These are phyloP conservation scores for Lecanicillium sp. DNA, from an alignment of 2,329 filamentous ascomycete species.

Conservation along the genomic window DNA sequence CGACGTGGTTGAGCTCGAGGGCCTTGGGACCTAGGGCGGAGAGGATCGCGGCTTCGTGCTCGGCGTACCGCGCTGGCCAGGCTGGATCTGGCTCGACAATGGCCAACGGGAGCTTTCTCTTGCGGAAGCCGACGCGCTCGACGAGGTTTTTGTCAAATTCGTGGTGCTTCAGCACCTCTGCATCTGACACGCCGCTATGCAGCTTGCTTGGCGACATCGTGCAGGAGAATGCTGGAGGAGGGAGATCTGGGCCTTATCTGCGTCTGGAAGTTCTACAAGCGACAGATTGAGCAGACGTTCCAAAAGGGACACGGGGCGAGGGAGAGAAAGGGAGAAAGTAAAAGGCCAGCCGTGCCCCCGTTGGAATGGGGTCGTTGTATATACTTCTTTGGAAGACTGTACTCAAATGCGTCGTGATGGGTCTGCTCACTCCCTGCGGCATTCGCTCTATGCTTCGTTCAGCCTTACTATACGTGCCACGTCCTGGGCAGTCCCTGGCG, in stretches of 20 bases:
- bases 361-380: too few species aligned
- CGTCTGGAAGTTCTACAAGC: background rate
- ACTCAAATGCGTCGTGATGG: background rate
- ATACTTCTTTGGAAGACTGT: too few species aligned
- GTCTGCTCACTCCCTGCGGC: background rate
- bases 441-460: background rate
- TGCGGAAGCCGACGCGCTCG: constrained; percentile 8
- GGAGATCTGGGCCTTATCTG: background rate
- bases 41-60: constrained; percentile 18
- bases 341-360: background rate
- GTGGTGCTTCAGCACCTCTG: constrained; percentile 5
- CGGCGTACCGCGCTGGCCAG: constrained; percentile 13
- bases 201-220: background rate
- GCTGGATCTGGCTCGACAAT: constrained; percentile 7
- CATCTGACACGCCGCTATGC: background rate
- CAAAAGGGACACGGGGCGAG: background rate
- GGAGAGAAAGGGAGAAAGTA: background rate
- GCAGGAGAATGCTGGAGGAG: background rate
- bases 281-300: background rate
- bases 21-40: constrained; percentile 18
- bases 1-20: constrained; percentile 31
- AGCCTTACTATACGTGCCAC: background rate
- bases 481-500: background rate
- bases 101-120: constrained; percentile 3
- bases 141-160: constrained; percentile 5